Evolutionary conservation across 805 yeast genomes (phyloP), one percentile per base, ranked within the genome.

Genomic region (Geotrichum ghanense): DNA sequence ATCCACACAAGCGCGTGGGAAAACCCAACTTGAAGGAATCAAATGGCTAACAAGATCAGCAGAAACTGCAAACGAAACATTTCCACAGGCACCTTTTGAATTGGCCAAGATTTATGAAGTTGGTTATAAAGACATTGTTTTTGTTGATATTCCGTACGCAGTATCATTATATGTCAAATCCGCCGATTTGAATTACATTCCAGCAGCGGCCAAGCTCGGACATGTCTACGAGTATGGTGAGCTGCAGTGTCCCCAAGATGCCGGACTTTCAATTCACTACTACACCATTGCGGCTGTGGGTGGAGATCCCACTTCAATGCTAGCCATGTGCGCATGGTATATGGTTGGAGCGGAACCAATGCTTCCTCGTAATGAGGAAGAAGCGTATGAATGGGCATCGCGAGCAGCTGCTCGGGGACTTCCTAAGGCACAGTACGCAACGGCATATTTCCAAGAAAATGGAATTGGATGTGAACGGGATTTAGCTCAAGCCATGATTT

Each of bases 291-390:
- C 95, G 0, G 96, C 97, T 0, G 62, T 81, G 24, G 81, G 81
- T 3, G 96, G 95, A 4, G 95, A 92, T 62, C 75, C 95, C 1
- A 79, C 76, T 43, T 81, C 95, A 9, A 92, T 90, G 95, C 70
- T 90, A 57, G 89, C 95, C 1, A 71, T 90, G 68, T 89, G 97
- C 63, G 96, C 97, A 1, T 92, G 97, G 97, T 92, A 90, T 61
- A 70, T 90, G 63, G 82, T 87, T 22, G 98, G 98, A 0, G 80
- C 85, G 26, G 89, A 83, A 26, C 89, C 92, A n/a, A 76, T 75
- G 42, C 72, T 92, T 55, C 81, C 79, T 6, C 75, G 76, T 51
- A 90, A 89, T 62, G 83, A 81, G 46, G 74, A 68, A 45, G 96
- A 89, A 64, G 94, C 97, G 1, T 90, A 81, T 62, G 92, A 86